Evolutionary conservation across 257 asterid genomes (phyloP).

Genomic region (Eustoma russellianum): DNA sequence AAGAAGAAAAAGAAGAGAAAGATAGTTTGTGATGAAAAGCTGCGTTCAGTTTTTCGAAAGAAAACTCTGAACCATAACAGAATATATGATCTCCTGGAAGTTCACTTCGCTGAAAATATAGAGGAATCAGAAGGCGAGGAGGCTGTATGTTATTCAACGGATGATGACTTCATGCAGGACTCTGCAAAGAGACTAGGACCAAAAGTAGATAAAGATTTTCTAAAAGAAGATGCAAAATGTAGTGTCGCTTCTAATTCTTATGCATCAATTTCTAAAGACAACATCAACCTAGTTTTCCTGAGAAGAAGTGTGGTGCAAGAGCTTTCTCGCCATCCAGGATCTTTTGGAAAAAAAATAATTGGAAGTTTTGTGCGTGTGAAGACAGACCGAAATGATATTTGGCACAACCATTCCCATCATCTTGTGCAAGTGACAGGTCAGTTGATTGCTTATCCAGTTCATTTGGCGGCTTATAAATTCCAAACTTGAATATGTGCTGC

Average conservation of each 20-base stretch:
- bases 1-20: slow-evolving; percentile 42
- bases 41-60: slow-evolving; percentile 45
- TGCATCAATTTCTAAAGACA: slow-evolving; percentile 54
- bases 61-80: slow-evolving; percentile 23
- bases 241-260: slow-evolving; percentile 25
- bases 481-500: too few species aligned
- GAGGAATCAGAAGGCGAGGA: slow-evolving; percentile 48
- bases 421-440: slow-evolving; percentile 80
- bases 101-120: slow-evolving; percentile 45
- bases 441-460: slow-evolving; percentile 2
- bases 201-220: slow-evolving; percentile 19
- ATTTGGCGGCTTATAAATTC: too few species aligned
- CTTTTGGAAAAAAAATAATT: slow-evolving; percentile 50
- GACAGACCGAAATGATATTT: slow-evolving; percentile 35
- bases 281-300: slow-evolving; percentile 68
- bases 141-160: slow-evolving; percentile 22
- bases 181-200: slow-evolving; percentile 23
- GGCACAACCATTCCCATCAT: slow-evolving; percentile 31
- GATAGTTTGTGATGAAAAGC: slow-evolving; percentile 42
- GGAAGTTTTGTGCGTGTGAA: slow-evolving; percentile 66
- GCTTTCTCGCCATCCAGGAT: slow-evolving; percentile 43
- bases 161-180: slow-evolving; percentile 8
- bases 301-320: slow-evolving; percentile 51
- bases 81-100: slow-evolving; percentile 46
- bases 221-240: slow-evolving; percentile 13